Evolutionary conservation across 2,329 filamentous ascomycete genomes (phyloP).

Genomic region (Ophiostoma populinum): DNA sequence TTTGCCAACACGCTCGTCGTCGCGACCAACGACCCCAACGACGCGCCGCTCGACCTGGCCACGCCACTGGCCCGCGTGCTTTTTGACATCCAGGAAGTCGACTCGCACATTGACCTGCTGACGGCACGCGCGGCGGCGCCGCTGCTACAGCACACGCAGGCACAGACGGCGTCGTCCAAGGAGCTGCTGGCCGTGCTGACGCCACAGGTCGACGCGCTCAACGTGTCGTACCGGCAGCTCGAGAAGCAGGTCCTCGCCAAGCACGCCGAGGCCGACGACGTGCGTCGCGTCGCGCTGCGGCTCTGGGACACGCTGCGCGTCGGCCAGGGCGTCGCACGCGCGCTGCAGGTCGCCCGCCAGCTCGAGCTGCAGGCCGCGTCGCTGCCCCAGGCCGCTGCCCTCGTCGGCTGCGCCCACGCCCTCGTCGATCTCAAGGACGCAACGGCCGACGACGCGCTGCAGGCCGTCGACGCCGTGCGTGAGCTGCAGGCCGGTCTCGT

Average conservation of each 20-base stretch:
- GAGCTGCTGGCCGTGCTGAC: conserved; percentile 62
- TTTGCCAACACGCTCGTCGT: conserved; percentile 86
- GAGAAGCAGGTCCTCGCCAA: conserved; percentile 75
- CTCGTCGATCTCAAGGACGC: conserved; percentile 60
- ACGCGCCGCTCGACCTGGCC: conserved; percentile 79
- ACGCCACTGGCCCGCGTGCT: conserved; percentile 85
- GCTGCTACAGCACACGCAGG: conserved; percentile 59
- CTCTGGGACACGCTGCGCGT: conserved; percentile 68
- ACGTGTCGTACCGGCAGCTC: conserved; percentile 69
- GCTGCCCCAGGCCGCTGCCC: conserved; percentile 24
- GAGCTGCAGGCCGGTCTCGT: conserved; percentile 52
- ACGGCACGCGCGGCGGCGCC: conserved; percentile 73
- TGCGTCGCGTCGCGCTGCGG: conserved; percentile 57
- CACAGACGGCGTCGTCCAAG: conserved; percentile 55
- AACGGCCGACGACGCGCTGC: conserved; percentile 59
- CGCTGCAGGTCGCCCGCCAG: conserved; percentile 66
- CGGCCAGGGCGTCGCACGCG: conserved; percentile 58
- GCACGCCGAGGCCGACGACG: conserved; percentile 72
- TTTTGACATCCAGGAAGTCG: conserved; percentile 93
- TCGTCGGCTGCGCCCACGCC: conserved; percentile 70
- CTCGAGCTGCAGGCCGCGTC: conserved; percentile 56
- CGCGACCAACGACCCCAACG: conserved; percentile 79
- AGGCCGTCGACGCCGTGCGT: conserved; percentile 53
- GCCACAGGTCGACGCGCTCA: conserved; percentile 60
- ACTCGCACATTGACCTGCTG: conserved; percentile 82